phyloP scores from a whole-genome alignment of 768 basidiomycete species.

The Lactifluus rugatus region DNA sequence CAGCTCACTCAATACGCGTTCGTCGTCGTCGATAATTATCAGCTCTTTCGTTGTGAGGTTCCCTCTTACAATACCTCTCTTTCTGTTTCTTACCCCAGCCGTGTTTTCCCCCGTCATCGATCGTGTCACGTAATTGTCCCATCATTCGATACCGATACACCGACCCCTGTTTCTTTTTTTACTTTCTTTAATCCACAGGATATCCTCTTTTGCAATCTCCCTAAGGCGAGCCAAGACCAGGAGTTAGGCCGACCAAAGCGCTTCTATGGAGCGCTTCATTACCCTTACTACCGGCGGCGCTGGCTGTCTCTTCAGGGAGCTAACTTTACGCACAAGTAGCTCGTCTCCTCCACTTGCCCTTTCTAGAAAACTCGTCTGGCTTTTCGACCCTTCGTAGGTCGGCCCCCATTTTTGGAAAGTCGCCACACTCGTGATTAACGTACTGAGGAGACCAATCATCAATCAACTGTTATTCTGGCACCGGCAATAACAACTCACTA shows the following conservation, averaged over 20 bases:
- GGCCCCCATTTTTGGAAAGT: background rate
- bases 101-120: background rate
- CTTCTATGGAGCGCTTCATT: background rate
- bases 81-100: background rate
- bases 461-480: conserved; percentile 4
- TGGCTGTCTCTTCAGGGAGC: background rate
- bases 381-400: conserved; percentile 8
- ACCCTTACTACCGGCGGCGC: background rate
- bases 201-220: conserved; percentile 4
- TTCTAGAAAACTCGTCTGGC: conserved; percentile 10
- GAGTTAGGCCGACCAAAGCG: conserved; percentile 2
- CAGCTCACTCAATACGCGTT: background rate
- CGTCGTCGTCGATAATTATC: background rate
- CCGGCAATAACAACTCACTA: conserved; percentile 3
- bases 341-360: background rate
- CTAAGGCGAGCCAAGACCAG: background rate
- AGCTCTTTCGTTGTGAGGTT: background rate
- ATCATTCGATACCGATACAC: too few relatives aligned
- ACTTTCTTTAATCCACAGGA: background rate
- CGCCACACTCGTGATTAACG: background rate
- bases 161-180: background rate
- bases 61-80: background rate
- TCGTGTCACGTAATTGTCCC: conserved; percentile 15
- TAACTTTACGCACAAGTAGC: conserved; percentile 10
- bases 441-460: background rate